These are phyloP conservation scores for Crucibulum laeve DNA, from an alignment of 768 basidiomycete genomes.

Conservation along the genomic window DNA sequence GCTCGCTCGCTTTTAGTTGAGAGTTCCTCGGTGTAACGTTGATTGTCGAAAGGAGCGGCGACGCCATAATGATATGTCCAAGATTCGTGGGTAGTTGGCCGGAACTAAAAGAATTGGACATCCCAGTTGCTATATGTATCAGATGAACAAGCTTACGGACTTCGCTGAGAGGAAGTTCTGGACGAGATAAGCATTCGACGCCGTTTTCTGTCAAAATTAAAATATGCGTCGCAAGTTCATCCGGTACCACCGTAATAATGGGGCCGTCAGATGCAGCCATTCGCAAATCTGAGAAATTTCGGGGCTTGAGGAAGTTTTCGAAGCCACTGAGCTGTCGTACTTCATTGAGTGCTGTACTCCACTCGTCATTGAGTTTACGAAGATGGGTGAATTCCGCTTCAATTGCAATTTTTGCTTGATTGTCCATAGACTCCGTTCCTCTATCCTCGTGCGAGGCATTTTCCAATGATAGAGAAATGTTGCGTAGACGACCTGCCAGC, in stretches of 20 bases:
- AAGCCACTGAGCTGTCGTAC: constrained; percentile 6
- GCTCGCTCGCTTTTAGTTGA: neutral
- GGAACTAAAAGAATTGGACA: no score
- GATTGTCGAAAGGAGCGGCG: no score
- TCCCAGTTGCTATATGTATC: no score
- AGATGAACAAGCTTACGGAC: no score
- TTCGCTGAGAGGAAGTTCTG: no score
- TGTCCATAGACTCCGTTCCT: no score
- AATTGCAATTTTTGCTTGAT: neutral
- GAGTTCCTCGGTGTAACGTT: no score
- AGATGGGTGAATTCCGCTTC: constrained; percentile 7
- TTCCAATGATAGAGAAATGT: neutral
- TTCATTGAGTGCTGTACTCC: constrained; percentile 2
- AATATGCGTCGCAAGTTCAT: constrained; percentile 5
- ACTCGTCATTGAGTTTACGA: constrained; percentile 5
- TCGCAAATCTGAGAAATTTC: constrained; percentile 1
- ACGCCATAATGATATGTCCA: no score
- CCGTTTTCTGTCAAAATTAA: no score
- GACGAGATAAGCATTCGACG: no score
- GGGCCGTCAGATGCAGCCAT: constrained; percentile 1
- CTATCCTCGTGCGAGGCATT: neutral
- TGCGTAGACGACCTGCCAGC: neutral
- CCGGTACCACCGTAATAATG: constrained; percentile 6
- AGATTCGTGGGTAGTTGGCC: no score
- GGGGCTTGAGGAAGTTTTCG: constrained; percentile 8